Percentiles rank a stretch among this genome's conserved stretches.
Conservation (phyloP, 176 grass and related monocot genomes). For the Musa acuminata region DNA sequence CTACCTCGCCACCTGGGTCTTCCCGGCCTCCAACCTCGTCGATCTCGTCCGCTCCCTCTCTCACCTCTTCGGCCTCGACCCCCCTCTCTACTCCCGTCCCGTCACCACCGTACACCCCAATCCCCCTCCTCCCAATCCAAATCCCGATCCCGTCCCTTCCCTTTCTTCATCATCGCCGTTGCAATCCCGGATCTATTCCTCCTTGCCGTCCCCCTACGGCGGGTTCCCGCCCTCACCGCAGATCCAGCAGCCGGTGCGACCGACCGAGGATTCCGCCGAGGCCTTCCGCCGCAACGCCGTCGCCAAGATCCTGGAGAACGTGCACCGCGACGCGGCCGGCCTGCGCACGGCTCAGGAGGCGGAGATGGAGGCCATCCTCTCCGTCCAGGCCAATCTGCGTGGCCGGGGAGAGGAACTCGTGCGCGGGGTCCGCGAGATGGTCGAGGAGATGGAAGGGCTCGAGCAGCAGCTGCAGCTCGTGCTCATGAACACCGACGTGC, state of each 20-base stretch:
- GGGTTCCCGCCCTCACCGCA: slow-evolving; percentile 30
- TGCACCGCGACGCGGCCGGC: slow-evolving; percentile 16
- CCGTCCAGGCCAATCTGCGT: slow-evolving; percentile 48
- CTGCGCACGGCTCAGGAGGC: slow-evolving; percentile 35
- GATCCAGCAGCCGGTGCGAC: slow-evolving; percentile 13
- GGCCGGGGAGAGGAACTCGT: slow-evolving; percentile 33
- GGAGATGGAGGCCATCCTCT: slow-evolving; percentile 52
- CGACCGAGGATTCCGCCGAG: slow-evolving; percentile 48
- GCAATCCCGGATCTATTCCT: neutral
- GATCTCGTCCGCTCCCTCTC: slow-evolving; percentile 64
- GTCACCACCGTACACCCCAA: neutral
- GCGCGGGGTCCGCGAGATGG: slow-evolving; percentile 38
- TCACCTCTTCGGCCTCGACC: slow-evolving; percentile 73
- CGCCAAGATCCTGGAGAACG: slow-evolving; percentile 47
- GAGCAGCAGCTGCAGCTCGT: slow-evolving; percentile 64
- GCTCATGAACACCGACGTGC: slow-evolving; percentile 51
- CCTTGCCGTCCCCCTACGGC: neutral
- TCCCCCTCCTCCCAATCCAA: neutral
- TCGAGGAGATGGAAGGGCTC: slow-evolving; percentile 53
- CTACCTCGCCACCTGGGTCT: slow-evolving; percentile 76
- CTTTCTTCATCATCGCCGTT: neutral
- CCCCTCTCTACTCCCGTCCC: slow-evolving; percentile 55
- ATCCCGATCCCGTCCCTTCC: slow-evolving; percentile 12
- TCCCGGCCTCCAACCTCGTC: slow-evolving; percentile 73
- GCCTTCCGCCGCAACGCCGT: slow-evolving; percentile 57